These are phyloP conservation scores for Claviceps sp. DNA, from an alignment of 2,329 filamentous ascomycete genomes.

Conservation along the genomic window DNA sequence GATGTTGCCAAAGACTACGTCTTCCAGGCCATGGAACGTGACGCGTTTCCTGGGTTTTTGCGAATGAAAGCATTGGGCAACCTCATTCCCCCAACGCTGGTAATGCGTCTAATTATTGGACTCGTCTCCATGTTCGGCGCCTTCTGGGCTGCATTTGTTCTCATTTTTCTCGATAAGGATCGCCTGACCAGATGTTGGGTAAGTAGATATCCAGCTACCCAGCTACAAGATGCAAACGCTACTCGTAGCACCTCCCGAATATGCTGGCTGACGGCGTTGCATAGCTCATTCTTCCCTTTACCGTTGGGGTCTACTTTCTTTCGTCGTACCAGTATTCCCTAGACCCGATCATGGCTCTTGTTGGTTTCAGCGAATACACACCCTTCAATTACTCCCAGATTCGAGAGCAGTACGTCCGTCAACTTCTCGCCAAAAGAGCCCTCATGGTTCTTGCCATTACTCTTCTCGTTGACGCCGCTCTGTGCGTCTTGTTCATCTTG, in stretches of 20 bases:
- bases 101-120: slow-evolving; percentile 74
- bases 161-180: slow-evolving; percentile 78
- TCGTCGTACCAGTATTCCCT: slow-evolving; percentile 91
- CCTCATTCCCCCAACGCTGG: slow-evolving; percentile 78
- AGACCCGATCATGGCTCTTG: slow-evolving; percentile 76
- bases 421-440: slow-evolving; percentile 71
- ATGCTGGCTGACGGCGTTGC: slow-evolving; percentile 8
- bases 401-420: slow-evolving; percentile 80
- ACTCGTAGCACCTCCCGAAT: slow-evolving; percentile 5
- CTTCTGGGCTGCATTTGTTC: slow-evolving; percentile 86
- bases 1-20: slow-evolving; percentile 98
- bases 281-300: slow-evolving; percentile 72
- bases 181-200: slow-evolving; percentile 73
- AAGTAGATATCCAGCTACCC: slow-evolving; percentile 23
- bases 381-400: slow-evolving; percentile 84
- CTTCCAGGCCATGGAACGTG: slow-evolving; percentile 98
- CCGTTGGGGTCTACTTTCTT: slow-evolving; percentile 76
- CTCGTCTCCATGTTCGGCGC: slow-evolving; percentile 73
- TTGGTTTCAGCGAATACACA: slow-evolving; percentile 92
- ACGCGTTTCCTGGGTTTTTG: slow-evolving; percentile 96
- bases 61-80: slow-evolving; percentile 93
- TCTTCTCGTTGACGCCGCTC: slow-evolving; percentile 60
- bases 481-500: slow-evolving; percentile 84
- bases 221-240: background rate
- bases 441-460: slow-evolving; percentile 69